Evolutionary conservation across 352 stramenopile species (phyloP).

Genomic region (Globisporangium polare): DNA sequence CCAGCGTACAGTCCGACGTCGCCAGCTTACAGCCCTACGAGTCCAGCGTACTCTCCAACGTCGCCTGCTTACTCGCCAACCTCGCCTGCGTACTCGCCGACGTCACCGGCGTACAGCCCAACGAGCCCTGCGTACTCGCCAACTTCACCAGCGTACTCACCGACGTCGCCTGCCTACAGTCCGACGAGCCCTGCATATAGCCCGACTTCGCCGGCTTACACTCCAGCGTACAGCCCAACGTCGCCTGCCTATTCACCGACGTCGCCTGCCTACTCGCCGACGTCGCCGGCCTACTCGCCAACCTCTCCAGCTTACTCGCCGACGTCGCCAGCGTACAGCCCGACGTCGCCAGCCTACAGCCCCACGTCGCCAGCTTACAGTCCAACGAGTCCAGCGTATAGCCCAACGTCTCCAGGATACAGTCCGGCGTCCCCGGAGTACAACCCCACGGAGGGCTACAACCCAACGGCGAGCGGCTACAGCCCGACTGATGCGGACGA

Average conservation of each 20-base stretch:
- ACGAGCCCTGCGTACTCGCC: constrained; percentile 86
- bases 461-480: constrained; percentile 86
- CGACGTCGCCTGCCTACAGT: constrained; percentile 47
- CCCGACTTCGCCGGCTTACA: constrained; percentile 42
- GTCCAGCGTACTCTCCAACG: constrained; percentile 44
- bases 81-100: constrained; percentile 54
- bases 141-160: constrained; percentile 87
- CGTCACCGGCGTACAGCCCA: constrained; percentile 57
- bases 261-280: constrained; percentile 46
- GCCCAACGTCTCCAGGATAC: constrained; percentile 69
- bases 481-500: constrained; percentile 67
- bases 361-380: constrained; percentile 77
- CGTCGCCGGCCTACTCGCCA: constrained; percentile 38
- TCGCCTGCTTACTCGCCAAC: constrained; percentile 36
- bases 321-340: constrained; percentile 60
- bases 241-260: constrained; percentile 52
- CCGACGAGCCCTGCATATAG: constrained; percentile 60
- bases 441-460: constrained; percentile 63
- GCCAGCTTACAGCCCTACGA: constrained; percentile 56
- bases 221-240: constrained; percentile 80
- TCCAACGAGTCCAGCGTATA: constrained; percentile 70
- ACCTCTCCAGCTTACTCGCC: constrained; percentile 63
- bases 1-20: constrained; percentile 85
- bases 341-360: constrained; percentile 79
- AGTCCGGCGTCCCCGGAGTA: constrained; percentile 78